Base-by-base conservation (phyloP, 371 early-diverging fungal species). In the Rhizopus stolonifer region DNA sequence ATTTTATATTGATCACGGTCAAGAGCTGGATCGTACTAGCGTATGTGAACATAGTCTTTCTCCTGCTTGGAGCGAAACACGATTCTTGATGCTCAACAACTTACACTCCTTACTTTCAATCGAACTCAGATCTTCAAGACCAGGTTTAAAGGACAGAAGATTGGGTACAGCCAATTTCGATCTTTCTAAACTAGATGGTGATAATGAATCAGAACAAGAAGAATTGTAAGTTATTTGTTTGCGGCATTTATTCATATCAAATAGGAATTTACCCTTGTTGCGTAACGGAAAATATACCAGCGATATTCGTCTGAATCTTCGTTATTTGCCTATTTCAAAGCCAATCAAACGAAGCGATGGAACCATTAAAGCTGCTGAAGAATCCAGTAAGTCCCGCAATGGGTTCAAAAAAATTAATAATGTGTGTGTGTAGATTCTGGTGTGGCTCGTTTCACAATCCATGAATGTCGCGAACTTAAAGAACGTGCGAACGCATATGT, bases 1-100 rank as follows among this genome's bases (percentile, higher is more conserved):
- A 8, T 77, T 94, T 46, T 82, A 79, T 29, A 69, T 93, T 13
- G 86, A 88, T 26, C 89, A 90, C 55, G 82, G 86, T 4, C 87
- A 86, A 13, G 90, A 86, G 46, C 69, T 89, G 4, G 82, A 77
- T 13, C 72, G 81, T 14, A 87, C 90, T n/a, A 77, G 69, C 10
- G 77, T 78, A 11, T 65, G 72, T 31, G 72, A 84, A 32, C 78
- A 86, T 50, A 85, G 86, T 4, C 58, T 72, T 33, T 65, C 75
- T 42, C 85, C 86, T 24, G 64, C 70, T 22, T 86, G 84, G 85
- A 74, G 81, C 48, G 79, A 85, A 52, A 83, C 81, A 2, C 64
- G 71, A 51, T 74, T 79, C 33, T 63, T 86, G 39, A 59, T 85
- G 49, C 52, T 84, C 17, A 79, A 79, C 46, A 81, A 79, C 52